Conservation (phyloP, 2,329 filamentous ascomycete genomes). For the Aureobasidium vineae region DNA sequence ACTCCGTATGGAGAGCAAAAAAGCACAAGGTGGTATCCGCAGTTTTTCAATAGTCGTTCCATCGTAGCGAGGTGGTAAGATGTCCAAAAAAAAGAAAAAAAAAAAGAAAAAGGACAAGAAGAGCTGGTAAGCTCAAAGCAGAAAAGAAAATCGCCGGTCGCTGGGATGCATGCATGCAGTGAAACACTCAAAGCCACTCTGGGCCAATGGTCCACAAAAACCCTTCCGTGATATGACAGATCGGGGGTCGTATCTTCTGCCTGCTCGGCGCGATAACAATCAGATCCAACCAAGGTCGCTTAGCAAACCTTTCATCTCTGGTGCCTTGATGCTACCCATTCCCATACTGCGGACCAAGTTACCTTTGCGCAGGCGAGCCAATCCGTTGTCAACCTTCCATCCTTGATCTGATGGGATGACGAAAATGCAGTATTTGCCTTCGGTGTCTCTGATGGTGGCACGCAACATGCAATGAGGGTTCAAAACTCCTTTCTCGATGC, state of each 20-base stretch:
- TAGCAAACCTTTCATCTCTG: conserved; percentile 44
- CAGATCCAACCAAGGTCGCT: conserved; percentile 37
- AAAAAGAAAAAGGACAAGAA: background rate
- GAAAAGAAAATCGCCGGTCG: conserved; percentile 24
- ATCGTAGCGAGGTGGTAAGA: background rate
- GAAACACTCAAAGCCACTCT: background rate
- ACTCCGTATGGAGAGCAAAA: conserved; percentile 12
- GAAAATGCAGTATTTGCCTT: conserved; percentile 62
- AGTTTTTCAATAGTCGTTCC: conserved; percentile 6
- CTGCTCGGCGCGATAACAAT: conserved; percentile 21
- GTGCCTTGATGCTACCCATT: conserved; percentile 52
- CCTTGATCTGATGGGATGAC: conserved; percentile 58
- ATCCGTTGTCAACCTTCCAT: conserved; percentile 61
- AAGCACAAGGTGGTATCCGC: conserved; percentile 22
- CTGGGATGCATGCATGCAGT: conserved; percentile 26
- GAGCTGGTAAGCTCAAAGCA: conserved; percentile 16
- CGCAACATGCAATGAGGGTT: conserved; percentile 50
- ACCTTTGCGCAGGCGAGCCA: conserved; percentile 57
- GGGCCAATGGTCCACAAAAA: background rate
- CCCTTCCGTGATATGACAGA: background rate
- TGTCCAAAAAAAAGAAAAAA: background rate
- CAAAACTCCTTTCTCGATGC: conserved; percentile 59
- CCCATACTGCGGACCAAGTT: conserved; percentile 56
- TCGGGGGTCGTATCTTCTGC: background rate
- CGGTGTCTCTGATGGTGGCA: conserved; percentile 57